Conservation (phyloP, 768 basidiomycete species). For the Trametes cubensis region DNA sequence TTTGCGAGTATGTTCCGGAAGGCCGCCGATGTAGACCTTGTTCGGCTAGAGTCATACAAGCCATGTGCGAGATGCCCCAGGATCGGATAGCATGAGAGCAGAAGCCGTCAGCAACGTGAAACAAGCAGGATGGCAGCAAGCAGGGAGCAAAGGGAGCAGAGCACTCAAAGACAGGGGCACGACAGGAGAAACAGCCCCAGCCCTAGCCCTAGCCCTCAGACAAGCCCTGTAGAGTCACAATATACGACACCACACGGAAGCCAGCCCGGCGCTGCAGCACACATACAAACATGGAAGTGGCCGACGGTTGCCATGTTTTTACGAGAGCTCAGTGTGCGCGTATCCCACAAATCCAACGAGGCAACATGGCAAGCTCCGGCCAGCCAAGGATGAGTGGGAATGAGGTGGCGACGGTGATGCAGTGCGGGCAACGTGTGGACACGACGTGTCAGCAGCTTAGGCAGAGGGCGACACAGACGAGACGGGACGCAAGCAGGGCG, state of each 20-base stretch:
- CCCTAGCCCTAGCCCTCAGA: constrained; percentile 11
- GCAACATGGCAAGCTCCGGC: constrained; percentile 24
- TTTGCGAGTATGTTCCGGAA: constrained; percentile 83
- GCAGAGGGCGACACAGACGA: constrained; percentile 10
- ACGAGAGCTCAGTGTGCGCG: background rate
- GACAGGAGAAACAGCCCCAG: constrained; percentile 4
- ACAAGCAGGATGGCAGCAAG: constrained; percentile 21
- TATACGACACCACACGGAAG: constrained; percentile 2
- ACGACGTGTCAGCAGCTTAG: constrained; percentile 18
- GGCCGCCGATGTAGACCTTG: constrained; percentile 90
- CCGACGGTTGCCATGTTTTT: constrained; percentile 23
- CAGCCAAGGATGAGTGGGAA: constrained; percentile 14
- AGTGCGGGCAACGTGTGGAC: background rate
- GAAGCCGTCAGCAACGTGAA: constrained; percentile 22
- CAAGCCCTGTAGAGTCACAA: constrained; percentile 13
- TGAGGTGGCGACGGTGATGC: background rate
- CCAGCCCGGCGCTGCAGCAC: background rate
- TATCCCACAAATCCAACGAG: constrained; percentile 1
- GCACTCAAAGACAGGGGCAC: constrained; percentile 9
- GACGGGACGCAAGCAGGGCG: constrained; percentile 11
- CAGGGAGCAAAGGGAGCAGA: constrained; percentile 12
- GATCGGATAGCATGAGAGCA: constrained; percentile 19
- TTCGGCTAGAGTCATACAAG: constrained; percentile 73
- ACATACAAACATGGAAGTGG: background rate
- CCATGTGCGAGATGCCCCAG: constrained; percentile 51